Conservation (phyloP, 768 basidiomycete genomes). For the Heimioporus sp. region DNA sequence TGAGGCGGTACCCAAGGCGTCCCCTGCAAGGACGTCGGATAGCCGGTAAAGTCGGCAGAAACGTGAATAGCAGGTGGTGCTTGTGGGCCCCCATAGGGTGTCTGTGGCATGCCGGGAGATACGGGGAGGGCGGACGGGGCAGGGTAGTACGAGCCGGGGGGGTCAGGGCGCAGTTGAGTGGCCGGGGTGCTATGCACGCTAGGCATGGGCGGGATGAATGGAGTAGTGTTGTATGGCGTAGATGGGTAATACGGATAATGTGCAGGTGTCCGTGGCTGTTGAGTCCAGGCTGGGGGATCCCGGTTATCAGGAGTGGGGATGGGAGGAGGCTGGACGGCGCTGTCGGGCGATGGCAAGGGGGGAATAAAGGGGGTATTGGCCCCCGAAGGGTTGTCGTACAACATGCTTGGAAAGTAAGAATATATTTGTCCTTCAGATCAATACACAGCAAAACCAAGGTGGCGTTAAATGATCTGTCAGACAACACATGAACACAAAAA, state of each 20-base stretch:
- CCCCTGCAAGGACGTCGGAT: slow-evolving; percentile 22
- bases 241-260: slow-evolving; percentile 39
- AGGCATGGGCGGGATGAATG: slow-evolving; percentile 37
- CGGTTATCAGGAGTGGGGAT: slow-evolving; percentile 29
- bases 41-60: slow-evolving; percentile 34
- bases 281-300: slow-evolving; percentile 34
- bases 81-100: slow-evolving; percentile 8
- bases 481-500: background rate
- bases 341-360: slow-evolving; percentile 37
- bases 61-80: slow-evolving; percentile 8
- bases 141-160: slow-evolving; percentile 32
- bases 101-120: slow-evolving; percentile 12
- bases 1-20: slow-evolving; percentile 27
- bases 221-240: slow-evolving; percentile 37
- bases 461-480: slow-evolving; percentile 9
- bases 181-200: slow-evolving; percentile 25
- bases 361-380: slow-evolving; percentile 38
- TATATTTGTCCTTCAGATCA: slow-evolving; percentile 23
- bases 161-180: slow-evolving; percentile 19
- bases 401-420: slow-evolving; percentile 19
- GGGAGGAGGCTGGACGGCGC: slow-evolving; percentile 33
- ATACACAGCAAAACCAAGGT: slow-evolving; percentile 22
- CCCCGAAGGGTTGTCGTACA: slow-evolving; percentile 30
- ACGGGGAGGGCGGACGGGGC: slow-evolving; percentile 29
- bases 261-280: slow-evolving; percentile 31